Base-by-base conservation (phyloP, 305 asterid genomes). In the Fraxinus nigra region DNA sequence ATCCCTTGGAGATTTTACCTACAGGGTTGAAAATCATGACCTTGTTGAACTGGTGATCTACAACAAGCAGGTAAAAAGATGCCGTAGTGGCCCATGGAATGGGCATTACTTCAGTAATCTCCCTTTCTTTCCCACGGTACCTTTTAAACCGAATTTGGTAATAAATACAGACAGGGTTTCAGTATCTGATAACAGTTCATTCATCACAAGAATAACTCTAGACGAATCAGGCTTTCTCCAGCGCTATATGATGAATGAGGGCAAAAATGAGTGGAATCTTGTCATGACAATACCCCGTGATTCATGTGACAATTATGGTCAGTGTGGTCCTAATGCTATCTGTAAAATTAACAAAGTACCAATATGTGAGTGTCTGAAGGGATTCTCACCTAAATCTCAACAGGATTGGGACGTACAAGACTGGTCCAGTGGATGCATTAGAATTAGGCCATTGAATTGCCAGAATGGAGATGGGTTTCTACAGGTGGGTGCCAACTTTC, bases 361-460 rank as follows among this genome's bases (percentile, higher is more conserved):
- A 20, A 72, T 28, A 28, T 91, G 92, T 7, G 80, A 80, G 43
- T 89, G 91, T 75, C 54, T 88, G 67, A 82, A 77, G 32, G 85
- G 90, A 16, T 91, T 86, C 76, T 72, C 78, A 0, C 89, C 92
- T 0, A 86, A 40, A 67, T 63, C 56, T 3, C 78, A 18, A 20
- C 14, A 34, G 6, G 92, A 85, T 2, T 88, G 94, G 94, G 87
- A 73, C 37, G 33, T 48, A 13, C 24, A 11, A 4, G 78, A 87
- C 30, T 91, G 90, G 88, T 70, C 87, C 0, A 67, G 86, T 8
- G 91, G 93, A 61, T 91, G 93, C 75, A 75, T 1, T 16, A 85
- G 92, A 63, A 76, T 30, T 7, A 65, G n/a, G 35, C 82, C 88
- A 0, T 43, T 85, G 81, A 75, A 80, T 61, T 88, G 91, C 51